These are phyloP conservation scores for Verbena officinalis DNA, from an alignment of 257 asterid genomes.

Conservation along the genomic window DNA sequence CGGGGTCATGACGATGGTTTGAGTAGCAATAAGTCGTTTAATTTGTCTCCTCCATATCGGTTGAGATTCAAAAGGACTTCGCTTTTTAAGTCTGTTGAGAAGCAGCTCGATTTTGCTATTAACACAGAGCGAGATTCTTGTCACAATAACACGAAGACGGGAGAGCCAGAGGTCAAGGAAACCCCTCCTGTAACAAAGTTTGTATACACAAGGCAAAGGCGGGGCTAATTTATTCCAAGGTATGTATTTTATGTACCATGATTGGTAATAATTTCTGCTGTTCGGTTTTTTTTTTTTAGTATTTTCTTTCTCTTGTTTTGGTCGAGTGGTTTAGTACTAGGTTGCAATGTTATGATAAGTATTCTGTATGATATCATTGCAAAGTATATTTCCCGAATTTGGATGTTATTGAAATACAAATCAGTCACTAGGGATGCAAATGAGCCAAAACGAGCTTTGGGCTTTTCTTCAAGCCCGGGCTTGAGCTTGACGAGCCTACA, in stretches of 20 bases:
- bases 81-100: conserved; percentile 78
- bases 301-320: not conserved
- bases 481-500: too few relatives aligned
- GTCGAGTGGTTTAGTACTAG: conserved; percentile 1
- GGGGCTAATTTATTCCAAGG: conserved; percentile 38
- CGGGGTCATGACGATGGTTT: conserved; percentile 37
- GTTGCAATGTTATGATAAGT: not conserved
- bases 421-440: too few relatives aligned
- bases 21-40: conserved; percentile 49
- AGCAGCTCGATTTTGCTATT: conserved; percentile 79
- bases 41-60: conserved; percentile 91
- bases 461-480: too few relatives aligned
- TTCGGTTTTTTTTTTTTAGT: conserved; percentile 1
- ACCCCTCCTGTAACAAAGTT: conserved; percentile 49
- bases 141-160: conserved; percentile 39
- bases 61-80: conserved; percentile 68
- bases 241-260: not conserved
- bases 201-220: conserved; percentile 56
- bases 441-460: too few relatives aligned
- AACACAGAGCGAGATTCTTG: conserved; percentile 39
- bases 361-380: not conserved
- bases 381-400: too few relatives aligned
- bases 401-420: not conserved
- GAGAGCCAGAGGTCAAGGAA: conserved; percentile 37
- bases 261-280: conserved; percentile 11